phyloP scores from a whole-genome alignment of 345 rosid species.

The Eucalyptus cloeziana region DNA sequence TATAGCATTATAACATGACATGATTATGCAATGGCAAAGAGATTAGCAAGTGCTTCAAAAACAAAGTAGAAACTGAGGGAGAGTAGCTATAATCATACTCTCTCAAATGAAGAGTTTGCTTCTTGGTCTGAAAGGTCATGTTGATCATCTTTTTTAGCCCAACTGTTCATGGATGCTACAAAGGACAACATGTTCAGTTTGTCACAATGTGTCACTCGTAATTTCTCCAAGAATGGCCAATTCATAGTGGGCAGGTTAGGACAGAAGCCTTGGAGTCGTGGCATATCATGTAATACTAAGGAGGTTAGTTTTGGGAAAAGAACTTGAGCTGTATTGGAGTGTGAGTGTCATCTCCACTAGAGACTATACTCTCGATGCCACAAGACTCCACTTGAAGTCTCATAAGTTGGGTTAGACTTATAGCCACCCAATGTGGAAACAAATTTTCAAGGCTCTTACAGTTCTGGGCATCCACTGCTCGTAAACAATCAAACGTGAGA shows the following conservation, averaged over 20 bases:
- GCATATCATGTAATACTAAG: neutral
- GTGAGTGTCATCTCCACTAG: neutral
- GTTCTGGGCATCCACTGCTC: fast-evolving
- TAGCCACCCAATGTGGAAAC: neutral
- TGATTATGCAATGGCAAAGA: too few relatives aligned
- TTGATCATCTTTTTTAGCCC: too few relatives aligned
- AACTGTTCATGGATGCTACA: too few relatives aligned
- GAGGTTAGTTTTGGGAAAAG: neutral
- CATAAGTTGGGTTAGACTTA: neutral
- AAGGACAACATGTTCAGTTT: too few relatives aligned
- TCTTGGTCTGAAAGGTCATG: too few relatives aligned
- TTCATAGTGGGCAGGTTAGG: too few relatives aligned
- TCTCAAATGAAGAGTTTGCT: too few relatives aligned
- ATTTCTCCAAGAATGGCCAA: too few relatives aligned
- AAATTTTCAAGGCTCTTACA: neutral
- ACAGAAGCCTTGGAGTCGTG: too few relatives aligned
- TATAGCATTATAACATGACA: neutral
- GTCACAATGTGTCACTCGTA: too few relatives aligned
- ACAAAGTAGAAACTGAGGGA: neutral
- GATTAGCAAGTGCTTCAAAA: neutral
- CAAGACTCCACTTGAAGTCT: neutral
- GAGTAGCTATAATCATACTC: neutral
- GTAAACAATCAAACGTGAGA: neutral
- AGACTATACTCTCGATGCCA: neutral
- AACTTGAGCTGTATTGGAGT: neutral